Evolutionary conservation across 2,329 filamentous ascomycete genomes (phyloP), one percentile per base, ranked within the genome.

Genomic region (Colletotrichum graminicola): DNA sequence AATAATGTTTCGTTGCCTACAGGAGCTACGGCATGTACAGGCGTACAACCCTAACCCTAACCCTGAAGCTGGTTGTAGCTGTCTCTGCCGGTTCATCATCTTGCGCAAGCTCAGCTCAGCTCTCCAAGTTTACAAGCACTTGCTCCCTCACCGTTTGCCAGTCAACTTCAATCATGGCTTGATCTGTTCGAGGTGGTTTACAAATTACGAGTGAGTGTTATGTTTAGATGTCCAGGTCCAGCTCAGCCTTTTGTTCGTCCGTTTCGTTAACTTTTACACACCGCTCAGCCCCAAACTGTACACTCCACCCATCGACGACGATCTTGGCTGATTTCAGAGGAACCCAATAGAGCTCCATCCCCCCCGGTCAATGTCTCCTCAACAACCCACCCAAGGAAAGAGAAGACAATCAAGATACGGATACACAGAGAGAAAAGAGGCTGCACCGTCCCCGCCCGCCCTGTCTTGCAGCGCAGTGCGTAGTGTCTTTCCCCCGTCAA

Each of bases 391-490:
- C 62, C 62, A 43, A 21, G 4, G 29, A 10, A 43, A 21, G 7
- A 8, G 21, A 43, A 43, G 5, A 41, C 5, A 18, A 6, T 16
- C 14, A 21, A 21, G 18, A 3, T 2, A 43, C 12, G 29, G n/a
- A n/a, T 29, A 41, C 4, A 16, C 39, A 41, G 12, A 41, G 18
- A 43, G 41, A 43, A 43, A 52, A 60, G 18, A 55, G 62, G 26
- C 56, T 56, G 67, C 56, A 62, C 49, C 39, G 67, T 66, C 43
- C 52, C 18, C 49, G 49, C 52, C 18, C 49, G 49, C 52, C 55
- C 66, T 52, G 66, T 64, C 66, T 26, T 39, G 63, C 62, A 61
- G 47, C 62, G 62, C 61, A 57, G 57, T 57, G 64, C 51, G 67
- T 67, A 57, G 62, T 57, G 47, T 70, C 55, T 66, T 23, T 34